These are phyloP conservation scores for Candida sithepensis DNA, from an alignment of 805 yeast species.

Conservation along the genomic window DNA sequence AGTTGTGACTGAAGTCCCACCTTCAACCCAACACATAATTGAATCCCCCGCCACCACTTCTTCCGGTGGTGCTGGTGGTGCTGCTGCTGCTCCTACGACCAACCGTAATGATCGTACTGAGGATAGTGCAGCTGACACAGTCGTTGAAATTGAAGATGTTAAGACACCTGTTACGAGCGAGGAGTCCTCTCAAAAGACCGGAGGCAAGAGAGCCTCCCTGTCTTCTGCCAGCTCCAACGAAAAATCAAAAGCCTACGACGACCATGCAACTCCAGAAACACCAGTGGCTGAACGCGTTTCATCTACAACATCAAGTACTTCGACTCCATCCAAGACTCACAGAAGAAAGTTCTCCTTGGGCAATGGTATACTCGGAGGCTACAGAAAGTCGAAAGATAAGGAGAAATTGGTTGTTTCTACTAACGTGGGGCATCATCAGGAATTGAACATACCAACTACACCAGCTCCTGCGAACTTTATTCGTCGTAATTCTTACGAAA, in stretches of 20 bases:
- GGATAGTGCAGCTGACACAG: slow-evolving; percentile 16
- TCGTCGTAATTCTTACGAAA: slow-evolving; percentile 38
- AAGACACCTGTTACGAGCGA: slow-evolving; percentile 19
- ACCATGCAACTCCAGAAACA: slow-evolving; percentile 12
- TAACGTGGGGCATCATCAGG: slow-evolving; percentile 32
- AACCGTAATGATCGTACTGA: too few species aligned
- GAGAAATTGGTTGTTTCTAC: slow-evolving; percentile 31
- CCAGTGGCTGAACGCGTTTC: slow-evolving; percentile 16
- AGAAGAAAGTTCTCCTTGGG: slow-evolving; percentile 65
- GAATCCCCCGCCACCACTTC: not conserved
- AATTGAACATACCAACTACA: slow-evolving; percentile 38
- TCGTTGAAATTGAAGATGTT: slow-evolving; percentile 12
- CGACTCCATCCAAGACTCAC: slow-evolving; percentile 36
- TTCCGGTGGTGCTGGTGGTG: slow-evolving; percentile 20
- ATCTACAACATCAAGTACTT: slow-evolving; percentile 25
- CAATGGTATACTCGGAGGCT: slow-evolving; percentile 46
- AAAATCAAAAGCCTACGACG: slow-evolving; percentile 11
- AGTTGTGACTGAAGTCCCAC: not conserved
- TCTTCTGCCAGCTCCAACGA: slow-evolving; percentile 20
- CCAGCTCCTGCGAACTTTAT: slow-evolving; percentile 37
- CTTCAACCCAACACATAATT: not conserved
- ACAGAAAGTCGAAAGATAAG: slow-evolving; percentile 46
- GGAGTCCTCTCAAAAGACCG: slow-evolving; percentile 14
- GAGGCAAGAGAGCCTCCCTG: slow-evolving; percentile 17
- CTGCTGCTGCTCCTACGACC: too few species aligned